phyloP scores from a whole-genome alignment of 768 basidiomycete genomes.

The Leccinellum albellum region DNA sequence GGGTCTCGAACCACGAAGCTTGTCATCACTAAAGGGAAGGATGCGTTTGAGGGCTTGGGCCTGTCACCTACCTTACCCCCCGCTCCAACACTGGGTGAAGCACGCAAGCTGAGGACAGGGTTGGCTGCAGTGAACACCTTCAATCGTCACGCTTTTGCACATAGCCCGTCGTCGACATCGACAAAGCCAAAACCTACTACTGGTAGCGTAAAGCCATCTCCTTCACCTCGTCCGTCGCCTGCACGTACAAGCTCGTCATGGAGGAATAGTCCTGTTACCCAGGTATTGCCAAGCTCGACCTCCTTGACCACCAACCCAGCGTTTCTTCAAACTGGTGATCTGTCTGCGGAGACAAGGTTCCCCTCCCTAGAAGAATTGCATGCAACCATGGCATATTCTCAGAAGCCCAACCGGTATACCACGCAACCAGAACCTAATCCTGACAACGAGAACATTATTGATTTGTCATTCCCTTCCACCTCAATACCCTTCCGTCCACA shows the following conservation, averaged over 20 bases:
- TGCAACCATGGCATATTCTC: conserved; percentile 42
- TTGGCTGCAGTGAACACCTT: conserved; percentile 49
- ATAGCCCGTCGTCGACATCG: conserved; percentile 13
- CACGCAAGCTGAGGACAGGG: conserved; percentile 67
- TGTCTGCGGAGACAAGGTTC: conserved; percentile 68
- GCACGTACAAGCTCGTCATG: conserved; percentile 15
- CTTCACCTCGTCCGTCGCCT: conserved; percentile 30
- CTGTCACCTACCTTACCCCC: conserved; percentile 42
- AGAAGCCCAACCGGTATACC: conserved; percentile 16
- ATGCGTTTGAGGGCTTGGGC: conserved; percentile 79
- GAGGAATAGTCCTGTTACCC: conserved; percentile 16
- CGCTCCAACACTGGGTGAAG: conserved; percentile 71
- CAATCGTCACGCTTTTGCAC: conserved; percentile 16
- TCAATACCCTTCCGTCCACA: conserved; percentile 21
- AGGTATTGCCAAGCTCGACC: conserved; percentile 34
- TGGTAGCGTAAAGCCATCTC: conserved; percentile 17
- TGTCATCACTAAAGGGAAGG: conserved; percentile 44
- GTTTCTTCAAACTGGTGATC: conserved; percentile 37
- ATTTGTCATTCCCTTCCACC: conserved; percentile 22
- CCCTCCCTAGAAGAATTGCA: conserved; percentile 87
- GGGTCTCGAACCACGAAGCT: conserved; percentile 32
- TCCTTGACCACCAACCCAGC: conserved; percentile 28
- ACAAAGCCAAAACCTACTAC: conserved; percentile 20
- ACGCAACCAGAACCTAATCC: conserved; percentile 11
- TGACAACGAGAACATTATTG: conserved; percentile 15